Percentiles rank a stretch among this genome's conserved stretches.
phyloP scores from a whole-genome alignment of 2,329 filamentous ascomycete genomes.

The Verticillium zaregamsianum region DNA sequence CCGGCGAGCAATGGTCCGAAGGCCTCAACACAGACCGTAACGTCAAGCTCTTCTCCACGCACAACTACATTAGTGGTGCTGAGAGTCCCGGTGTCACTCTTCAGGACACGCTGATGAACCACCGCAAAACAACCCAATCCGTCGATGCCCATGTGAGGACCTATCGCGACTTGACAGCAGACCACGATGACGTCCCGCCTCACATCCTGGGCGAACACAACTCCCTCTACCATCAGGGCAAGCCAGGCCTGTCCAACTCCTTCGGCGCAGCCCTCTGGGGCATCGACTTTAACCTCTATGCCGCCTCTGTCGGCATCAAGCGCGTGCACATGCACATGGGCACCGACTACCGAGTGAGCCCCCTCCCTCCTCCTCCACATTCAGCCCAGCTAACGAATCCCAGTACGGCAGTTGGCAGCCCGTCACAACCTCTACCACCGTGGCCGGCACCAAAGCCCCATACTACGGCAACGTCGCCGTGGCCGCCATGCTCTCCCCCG shows the following conservation, averaged over 20 bases:
- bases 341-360: slow-evolving; percentile 50
- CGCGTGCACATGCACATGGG: slow-evolving; percentile 63
- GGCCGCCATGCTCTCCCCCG: slow-evolving; percentile 49
- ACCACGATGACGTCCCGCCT: slow-evolving; percentile 43
- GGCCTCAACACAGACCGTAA: slow-evolving; percentile 45
- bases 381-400: slow-evolving; percentile 1
- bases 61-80: slow-evolving; percentile 62
- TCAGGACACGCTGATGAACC: slow-evolving; percentile 60
- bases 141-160: slow-evolving; percentile 44
- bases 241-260: slow-evolving; percentile 56
- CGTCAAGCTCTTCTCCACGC: slow-evolving; percentile 51
- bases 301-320: slow-evolving; percentile 49
- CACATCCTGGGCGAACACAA: slow-evolving; percentile 60
- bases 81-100: slow-evolving; percentile 57
- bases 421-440: slow-evolving; percentile 41
- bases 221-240: slow-evolving; percentile 58
- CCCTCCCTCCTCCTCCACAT: neutral
- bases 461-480: slow-evolving; percentile 61
- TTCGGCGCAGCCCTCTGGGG: slow-evolving; percentile 65
- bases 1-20: slow-evolving; percentile 45
- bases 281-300: slow-evolving; percentile 57
- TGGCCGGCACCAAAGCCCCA: slow-evolving; percentile 55
- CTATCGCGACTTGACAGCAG: slow-evolving; percentile 32
- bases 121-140: slow-evolving; percentile 45
- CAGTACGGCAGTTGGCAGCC: slow-evolving; percentile 58